phyloP scores from a whole-genome alignment of 2,329 filamentous ascomycete genomes.

The Diplodia scrobiculata region DNA sequence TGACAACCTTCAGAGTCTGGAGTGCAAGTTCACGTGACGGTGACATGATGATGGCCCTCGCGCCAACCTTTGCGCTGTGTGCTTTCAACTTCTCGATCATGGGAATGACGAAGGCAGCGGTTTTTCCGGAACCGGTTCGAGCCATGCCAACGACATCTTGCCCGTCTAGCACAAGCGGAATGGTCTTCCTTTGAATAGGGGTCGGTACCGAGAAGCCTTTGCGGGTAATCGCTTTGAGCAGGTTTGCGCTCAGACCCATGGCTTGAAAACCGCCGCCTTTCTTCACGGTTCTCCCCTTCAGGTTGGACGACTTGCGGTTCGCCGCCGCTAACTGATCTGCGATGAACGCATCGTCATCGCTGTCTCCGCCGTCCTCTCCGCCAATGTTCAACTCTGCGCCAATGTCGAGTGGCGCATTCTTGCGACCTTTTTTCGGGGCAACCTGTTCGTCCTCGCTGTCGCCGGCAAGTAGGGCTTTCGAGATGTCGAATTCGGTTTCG shows the following conservation, averaged over 20 bases:
- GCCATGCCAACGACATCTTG: conserved; percentile 99
- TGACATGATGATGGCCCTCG: conserved; percentile 83
- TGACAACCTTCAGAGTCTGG: conserved; percentile 94
- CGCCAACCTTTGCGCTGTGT: conserved; percentile 83
- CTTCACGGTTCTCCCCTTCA: conserved; percentile 84
- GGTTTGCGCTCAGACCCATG: conserved; percentile 81
- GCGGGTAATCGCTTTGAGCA: conserved; percentile 85
- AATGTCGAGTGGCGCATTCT: conserved; percentile 33
- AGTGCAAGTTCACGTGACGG: conserved; percentile 92
- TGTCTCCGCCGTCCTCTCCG: conserved; percentile 58
- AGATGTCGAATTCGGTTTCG: conserved; percentile 90
- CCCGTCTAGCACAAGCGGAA: conserved; percentile 83
- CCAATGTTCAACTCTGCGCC: conserved; percentile 46
- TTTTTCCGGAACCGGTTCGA: conserved; percentile 97
- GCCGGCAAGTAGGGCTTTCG: conserved; percentile 70
- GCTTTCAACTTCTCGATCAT: conserved; percentile 93
- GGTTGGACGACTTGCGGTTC: conserved; percentile 79
- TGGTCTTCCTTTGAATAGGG: conserved; percentile 95
- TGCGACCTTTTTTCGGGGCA: conserved; percentile 32
- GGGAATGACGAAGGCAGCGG: conserved; percentile 94
- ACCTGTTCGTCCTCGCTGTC: conserved; percentile 49
- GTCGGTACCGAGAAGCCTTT: conserved; percentile 97
- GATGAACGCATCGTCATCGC: conserved; percentile 83
- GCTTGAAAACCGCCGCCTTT: conserved; percentile 96
- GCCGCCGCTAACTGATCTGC: conserved; percentile 81